Evolutionary conservation across 2,329 filamentous ascomycete genomes (phyloP), one percentile per base, ranked within the genome.

Genomic region (Colletotrichum euphorbiae): DNA sequence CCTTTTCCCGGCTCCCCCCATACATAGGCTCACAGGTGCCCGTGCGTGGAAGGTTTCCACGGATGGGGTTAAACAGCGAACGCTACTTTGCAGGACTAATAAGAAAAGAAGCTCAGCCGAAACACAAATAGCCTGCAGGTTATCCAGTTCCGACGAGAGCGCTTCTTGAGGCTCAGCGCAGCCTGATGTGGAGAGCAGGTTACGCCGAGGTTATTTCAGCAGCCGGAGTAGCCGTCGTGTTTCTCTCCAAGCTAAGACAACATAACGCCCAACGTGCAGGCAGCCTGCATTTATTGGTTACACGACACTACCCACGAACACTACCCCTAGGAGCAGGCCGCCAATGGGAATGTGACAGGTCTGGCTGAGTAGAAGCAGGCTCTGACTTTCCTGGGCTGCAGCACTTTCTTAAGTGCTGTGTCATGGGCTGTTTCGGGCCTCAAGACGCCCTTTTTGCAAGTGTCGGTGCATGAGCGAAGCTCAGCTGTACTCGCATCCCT

Each of bases 401-500:
- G 54, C 54, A 57, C 6, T 19, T 13, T 21, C 9, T 54, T 21
- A n/a, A 33, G 15, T 7, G 17, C 51, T 54, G 51, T 31, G 51
- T 31, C 51, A 38, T 54, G 51, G 15, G 31, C 17, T 54, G 51
- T 21, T 40, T 6, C 7, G 28, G 51, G n/a, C 42, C 11, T 17
- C 42, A 9, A n/a, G 13, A 43, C n/a, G 42, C 42, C 6, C n/a
- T 7, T 7, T 15, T 19, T 17, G 24, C 56, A 59, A 43, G 56
- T 43, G 56, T 48, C 11, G 31, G 13, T 59, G 43, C 56, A 59
- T 59, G 50, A 59, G 56, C 56, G 43, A 40, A 38, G 54, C 4
- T 19, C 54, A 45, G 54, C 40, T 45, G 40, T 38, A 45, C 21
- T 45, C 24, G 24, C 38, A 13, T 28, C n/a, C 31, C 38, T 11